A percentile compares a stretch with the other conserved stretches of the same genome.
phyloP scores from a whole-genome alignment of 2,329 filamentous ascomycete genomes.

The Polytolypa hystricis region DNA sequence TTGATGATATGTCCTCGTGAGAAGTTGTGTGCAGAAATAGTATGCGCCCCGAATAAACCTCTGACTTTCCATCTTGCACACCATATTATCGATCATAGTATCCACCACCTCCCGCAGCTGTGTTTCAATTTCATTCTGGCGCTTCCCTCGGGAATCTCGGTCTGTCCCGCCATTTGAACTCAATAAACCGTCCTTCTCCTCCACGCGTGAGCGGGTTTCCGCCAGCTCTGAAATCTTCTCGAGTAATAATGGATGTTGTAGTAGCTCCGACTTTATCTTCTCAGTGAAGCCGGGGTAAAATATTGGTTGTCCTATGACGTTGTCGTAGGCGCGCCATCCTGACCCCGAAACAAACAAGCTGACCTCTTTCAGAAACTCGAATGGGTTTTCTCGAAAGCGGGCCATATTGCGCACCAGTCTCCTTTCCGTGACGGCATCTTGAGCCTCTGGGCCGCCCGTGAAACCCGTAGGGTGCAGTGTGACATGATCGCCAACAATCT shows the following conservation, averaged over 20 bases:
- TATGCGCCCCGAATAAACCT: conserved; percentile 86
- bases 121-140: conserved; percentile 54
- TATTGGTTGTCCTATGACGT: conserved; percentile 79
- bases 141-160: conserved; percentile 3
- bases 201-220: conserved; percentile 59
- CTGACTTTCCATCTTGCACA: conserved; percentile 97
- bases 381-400: conserved; percentile 63
- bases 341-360: conserved; percentile 85
- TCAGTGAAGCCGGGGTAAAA: conserved; percentile 90
- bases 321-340: conserved; percentile 91
- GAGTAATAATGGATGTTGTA: conserved; percentile 65
- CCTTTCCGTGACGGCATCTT: conserved; percentile 39
- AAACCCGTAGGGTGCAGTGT: conserved; percentile 63
- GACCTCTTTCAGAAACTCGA: conserved; percentile 83
- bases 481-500: conserved; percentile 63
- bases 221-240: conserved; percentile 66
- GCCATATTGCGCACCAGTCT: conserved; percentile 61
- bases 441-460: conserved; percentile 27
- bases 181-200: conserved; percentile 64
- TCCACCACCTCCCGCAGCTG: conserved; percentile 72
- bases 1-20: conserved; percentile 91
- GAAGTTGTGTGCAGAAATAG: conserved; percentile 74
- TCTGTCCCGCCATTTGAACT: conserved; percentile 24
- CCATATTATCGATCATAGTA: conserved; percentile 86
- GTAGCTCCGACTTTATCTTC: conserved; percentile 68